These are phyloP conservation scores for Pythium diclinum DNA, from an alignment of 352 stramenopile species.

Conservation along the genomic window DNA sequence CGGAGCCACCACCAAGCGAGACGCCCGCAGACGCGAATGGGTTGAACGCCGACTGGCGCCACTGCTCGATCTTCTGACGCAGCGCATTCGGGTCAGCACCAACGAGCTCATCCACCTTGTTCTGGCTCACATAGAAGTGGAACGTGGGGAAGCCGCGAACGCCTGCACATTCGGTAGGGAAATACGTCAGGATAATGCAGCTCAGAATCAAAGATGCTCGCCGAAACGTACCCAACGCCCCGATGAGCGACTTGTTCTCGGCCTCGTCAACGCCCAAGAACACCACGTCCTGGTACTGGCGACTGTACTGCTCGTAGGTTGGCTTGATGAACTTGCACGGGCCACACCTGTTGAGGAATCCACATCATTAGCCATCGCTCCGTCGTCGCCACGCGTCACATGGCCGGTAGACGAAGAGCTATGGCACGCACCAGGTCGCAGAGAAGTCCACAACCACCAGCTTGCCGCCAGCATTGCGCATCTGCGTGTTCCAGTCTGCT, in stretches of 20 bases:
- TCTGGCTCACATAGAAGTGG: slow-evolving; percentile 88
- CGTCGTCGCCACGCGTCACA: not conserved
- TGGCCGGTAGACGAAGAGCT: not conserved
- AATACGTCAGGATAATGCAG: not conserved
- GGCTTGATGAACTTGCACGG: slow-evolving; percentile 88
- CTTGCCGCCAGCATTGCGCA: slow-evolving; percentile 72
- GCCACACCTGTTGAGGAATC: slow-evolving; percentile 41
- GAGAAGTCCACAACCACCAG: slow-evolving; percentile 90
- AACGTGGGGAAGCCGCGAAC: slow-evolving; percentile 90
- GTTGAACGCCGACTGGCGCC: slow-evolving; percentile 83
- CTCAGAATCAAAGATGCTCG: not conserved
- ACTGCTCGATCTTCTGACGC: slow-evolving; percentile 86
- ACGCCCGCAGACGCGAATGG: slow-evolving; percentile 76
- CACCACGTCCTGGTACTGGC: slow-evolving; percentile 83
- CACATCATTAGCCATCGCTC: not conserved
- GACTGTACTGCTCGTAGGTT: slow-evolving; percentile 73
- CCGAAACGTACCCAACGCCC: slow-evolving; percentile 41
- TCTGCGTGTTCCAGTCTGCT: slow-evolving; percentile 77
- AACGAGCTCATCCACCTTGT: slow-evolving; percentile 86
- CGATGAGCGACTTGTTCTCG: slow-evolving; percentile 82
- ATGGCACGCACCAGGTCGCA: slow-evolving; percentile 61
- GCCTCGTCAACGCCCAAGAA: slow-evolving; percentile 87
- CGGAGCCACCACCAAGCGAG: slow-evolving; percentile 42
- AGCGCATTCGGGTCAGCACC: slow-evolving; percentile 82
- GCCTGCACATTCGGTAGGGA: slow-evolving; percentile 23